Evolutionary conservation across 2,329 filamentous ascomycete species (phyloP), one percentile per base, ranked within the genome.

Genomic region (Cordyceps militaris): DNA sequence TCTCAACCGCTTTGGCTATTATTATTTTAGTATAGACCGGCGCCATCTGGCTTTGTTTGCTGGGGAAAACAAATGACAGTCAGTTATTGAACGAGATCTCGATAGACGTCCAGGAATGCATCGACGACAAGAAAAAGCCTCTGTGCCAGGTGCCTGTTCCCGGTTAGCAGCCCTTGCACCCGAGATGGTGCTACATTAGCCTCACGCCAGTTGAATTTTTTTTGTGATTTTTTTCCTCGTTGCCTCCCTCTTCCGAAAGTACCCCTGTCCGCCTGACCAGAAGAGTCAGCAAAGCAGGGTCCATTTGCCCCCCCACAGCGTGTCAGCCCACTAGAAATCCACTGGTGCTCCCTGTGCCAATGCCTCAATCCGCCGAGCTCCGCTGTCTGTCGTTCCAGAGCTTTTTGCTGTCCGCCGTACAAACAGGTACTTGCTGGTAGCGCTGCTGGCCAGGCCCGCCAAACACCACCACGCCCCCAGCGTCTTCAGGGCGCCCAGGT

Each of bases 221-320:
- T 11, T 38, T 51, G 38, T 40, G 1, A 19, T 43, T 43, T 43
- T 43, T 43, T 43, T 43, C 14, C 24, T 34, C 16, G 30, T 10
- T 9, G 21, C 28, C 51, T 53, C 36, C 38, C n/a, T 23, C 38
- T 23, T 14, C 19, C 26, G 10, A 30, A 9, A 16, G 7, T 19
- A 44, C 19, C 50, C 36, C 50, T 53, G 48, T 40, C 48, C 48
- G 48, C 48, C 48, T 51, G 48, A n/a, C n/a, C n/a, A n/a, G 36
- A 40, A 14, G 47, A 24, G 13, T 7, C 38, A 42, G 38, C 38
- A 8, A 42, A 40, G 14, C 38, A 42, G 19, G 38, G 30, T n/a
- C 23, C 47, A 16, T 16, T 14, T 14, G 14, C 34, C 16, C 23
- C 49, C 49, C 50, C 38, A 53, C 14, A 32, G 38, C n/a, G 38